Percentiles rank a stretch among this genome's conserved stretches.
These are phyloP conservation scores for Acanthamoeba healyi DNA, from an alignment of 208 protist species.

Conservation along the genomic window DNA sequence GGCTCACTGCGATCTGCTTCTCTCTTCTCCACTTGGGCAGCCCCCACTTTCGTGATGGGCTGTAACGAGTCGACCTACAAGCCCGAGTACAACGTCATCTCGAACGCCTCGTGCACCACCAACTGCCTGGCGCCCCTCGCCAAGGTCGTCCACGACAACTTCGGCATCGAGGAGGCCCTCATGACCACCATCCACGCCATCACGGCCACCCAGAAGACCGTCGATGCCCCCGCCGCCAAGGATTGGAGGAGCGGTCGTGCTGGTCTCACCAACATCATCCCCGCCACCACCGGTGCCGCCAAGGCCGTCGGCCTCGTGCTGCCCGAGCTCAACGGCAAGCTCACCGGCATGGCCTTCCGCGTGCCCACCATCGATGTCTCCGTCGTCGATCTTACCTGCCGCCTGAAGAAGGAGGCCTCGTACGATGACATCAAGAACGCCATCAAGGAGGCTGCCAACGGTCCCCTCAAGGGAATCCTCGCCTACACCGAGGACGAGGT, in stretches of 20 bases:
- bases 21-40: constrained; percentile 77
- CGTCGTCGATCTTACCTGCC: constrained; percentile 98
- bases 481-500: constrained; percentile 98
- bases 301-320: constrained; percentile 97
- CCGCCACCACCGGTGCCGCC: constrained; percentile 98
- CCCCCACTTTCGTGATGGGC: constrained; percentile 99
- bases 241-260: constrained; percentile 98
- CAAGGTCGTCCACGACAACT: constrained; percentile 98
- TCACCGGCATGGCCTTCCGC: constrained; percentile 98
- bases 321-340: constrained; percentile 90
- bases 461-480: constrained; percentile 96
- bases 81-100: constrained; percentile 93
- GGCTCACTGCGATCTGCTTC: background rate
- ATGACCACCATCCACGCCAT: constrained; percentile 99
- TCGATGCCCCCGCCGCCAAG: constrained; percentile 98
- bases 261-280: constrained; percentile 99
- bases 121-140: constrained; percentile 99
- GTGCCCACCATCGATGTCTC: constrained; percentile 99
- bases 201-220: constrained; percentile 99
- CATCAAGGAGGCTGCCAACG: constrained; percentile 94
- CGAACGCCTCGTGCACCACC: constrained; percentile 99
- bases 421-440: constrained; percentile 97
- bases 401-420: constrained; percentile 93
- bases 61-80: constrained; percentile 97
- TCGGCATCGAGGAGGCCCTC: constrained; percentile 96